Evolutionary conservation across 2,329 filamentous ascomycete species (phyloP).

Genomic region (Pseudogymnoascus sp.): DNA sequence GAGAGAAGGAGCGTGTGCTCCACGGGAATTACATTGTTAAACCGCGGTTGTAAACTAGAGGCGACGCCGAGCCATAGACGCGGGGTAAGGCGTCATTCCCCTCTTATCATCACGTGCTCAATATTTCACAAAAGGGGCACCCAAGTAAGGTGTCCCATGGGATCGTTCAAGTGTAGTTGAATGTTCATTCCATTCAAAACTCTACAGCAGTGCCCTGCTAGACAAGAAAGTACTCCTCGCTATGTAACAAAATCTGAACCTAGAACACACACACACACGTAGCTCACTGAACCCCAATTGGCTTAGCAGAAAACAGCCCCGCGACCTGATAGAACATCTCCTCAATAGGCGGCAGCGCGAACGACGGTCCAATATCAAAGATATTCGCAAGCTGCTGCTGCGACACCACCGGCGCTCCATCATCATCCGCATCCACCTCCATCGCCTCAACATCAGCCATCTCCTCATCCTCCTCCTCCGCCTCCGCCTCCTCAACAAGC

Average conservation of each 20-base stretch:
- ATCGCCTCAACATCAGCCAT: slow-evolving; percentile 33
- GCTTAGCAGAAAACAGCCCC: slow-evolving; percentile 54
- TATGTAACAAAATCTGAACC: slow-evolving; percentile 5
- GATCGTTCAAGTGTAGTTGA: neutral
- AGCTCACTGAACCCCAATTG: slow-evolving; percentile 21
- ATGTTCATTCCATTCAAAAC: neutral
- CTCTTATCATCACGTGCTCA: slow-evolving; percentile 5
- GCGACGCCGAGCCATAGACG: neutral
- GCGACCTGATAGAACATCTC: slow-evolving; percentile 71
- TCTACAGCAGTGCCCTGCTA: neutral
- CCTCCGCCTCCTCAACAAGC: slow-evolving; percentile 21
- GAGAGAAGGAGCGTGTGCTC: neutral
- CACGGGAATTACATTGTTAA: neutral
- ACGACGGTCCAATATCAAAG: slow-evolving; percentile 62
- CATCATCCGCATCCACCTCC: slow-evolving; percentile 39
- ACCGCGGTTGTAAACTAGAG: neutral
- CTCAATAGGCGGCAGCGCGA: slow-evolving; percentile 63
- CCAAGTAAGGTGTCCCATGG: too few species aligned
- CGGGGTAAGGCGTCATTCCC: slow-evolving; percentile 6
- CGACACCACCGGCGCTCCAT: slow-evolving; percentile 54
- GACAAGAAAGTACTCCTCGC: slow-evolving; percentile 10
- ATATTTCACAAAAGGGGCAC: neutral
- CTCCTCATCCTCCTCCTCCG: slow-evolving; percentile 22
- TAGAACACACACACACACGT: neutral
- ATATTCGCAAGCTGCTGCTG: slow-evolving; percentile 62